A percentile compares a stretch with the other conserved stretches of the same genome.
These are phyloP conservation scores for Capsella bursapastoris DNA, from an alignment of 345 rosid genomes.

Conservation along the genomic window DNA sequence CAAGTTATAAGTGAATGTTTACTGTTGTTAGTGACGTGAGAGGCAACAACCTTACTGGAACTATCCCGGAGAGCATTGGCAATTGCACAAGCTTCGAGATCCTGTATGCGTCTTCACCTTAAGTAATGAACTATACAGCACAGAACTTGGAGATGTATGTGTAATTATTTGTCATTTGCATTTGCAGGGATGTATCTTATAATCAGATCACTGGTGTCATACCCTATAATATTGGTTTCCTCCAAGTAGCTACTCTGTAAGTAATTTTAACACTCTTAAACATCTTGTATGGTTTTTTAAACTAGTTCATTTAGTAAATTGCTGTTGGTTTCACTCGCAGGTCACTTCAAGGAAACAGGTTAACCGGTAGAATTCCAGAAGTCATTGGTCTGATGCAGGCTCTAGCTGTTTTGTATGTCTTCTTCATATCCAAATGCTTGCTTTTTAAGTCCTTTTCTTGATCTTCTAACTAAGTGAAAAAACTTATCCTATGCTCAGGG, in stretches of 20 bases:
- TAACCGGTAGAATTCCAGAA: constrained; percentile 82
- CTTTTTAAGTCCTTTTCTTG: not conserved
- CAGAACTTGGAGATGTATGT: not conserved
- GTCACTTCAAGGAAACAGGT: constrained; percentile 87
- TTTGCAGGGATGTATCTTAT: constrained; percentile 79
- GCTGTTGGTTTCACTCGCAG: constrained; percentile 42
- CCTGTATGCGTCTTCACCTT: constrained; percentile 58
- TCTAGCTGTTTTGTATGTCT: constrained; percentile 84
- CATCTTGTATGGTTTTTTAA: not conserved
- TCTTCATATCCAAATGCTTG: not conserved
- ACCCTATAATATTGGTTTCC: constrained; percentile 90
- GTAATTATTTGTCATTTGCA: not conserved
- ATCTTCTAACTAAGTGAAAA: not conserved
- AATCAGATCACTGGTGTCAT: constrained; percentile 81
- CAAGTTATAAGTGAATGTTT: not conserved
- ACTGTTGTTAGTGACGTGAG: constrained; percentile 74
- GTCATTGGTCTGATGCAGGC: constrained; percentile 98
- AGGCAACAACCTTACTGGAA: constrained; percentile 82
- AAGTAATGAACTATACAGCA: too few relatives aligned
- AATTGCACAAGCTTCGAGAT: constrained; percentile 97
- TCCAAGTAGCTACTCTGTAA: constrained; percentile 97
- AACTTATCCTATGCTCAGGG: constrained; percentile 49
- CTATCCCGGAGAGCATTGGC: constrained; percentile 83
- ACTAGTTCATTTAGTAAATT: not conserved
- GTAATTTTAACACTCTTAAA: constrained; percentile 8